Evolutionary conservation across 257 asterid species (phyloP).

Genomic region (Eucommia ulmoides): DNA sequence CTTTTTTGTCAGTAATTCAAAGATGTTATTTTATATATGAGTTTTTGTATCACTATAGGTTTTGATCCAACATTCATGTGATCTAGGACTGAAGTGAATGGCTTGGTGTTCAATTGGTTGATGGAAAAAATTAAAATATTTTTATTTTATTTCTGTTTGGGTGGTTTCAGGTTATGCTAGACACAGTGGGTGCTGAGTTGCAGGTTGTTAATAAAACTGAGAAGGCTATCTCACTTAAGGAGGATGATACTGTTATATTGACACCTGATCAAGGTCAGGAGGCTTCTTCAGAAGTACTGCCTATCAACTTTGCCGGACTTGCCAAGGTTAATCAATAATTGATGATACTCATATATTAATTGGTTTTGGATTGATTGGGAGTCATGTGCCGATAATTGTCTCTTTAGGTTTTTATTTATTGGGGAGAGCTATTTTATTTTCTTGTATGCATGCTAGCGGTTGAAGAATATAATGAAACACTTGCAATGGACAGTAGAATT

Average conservation of each 20-base stretch:
- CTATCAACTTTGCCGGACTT: slow-evolving; percentile 58
- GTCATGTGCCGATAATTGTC: too few species aligned
- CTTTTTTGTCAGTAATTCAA: not conserved
- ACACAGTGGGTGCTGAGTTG: slow-evolving; percentile 69
- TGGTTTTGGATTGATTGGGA: too few species aligned
- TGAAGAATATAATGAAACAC: too few species aligned
- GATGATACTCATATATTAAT: too few species aligned
- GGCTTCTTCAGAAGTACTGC: slow-evolving; percentile 51
- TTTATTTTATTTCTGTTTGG: not conserved
- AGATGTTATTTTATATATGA: too few species aligned
- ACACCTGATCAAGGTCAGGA: slow-evolving; percentile 67
- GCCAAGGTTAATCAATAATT: slow-evolving; percentile 58
- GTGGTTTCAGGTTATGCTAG: slow-evolving; percentile 60
- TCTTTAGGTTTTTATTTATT: too few species aligned
- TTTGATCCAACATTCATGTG: not conserved
- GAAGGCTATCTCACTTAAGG: slow-evolving; percentile 49
- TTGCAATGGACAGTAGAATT: too few species aligned
- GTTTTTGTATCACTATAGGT: not conserved
- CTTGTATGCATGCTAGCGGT: too few species aligned
- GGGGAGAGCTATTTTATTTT: too few species aligned
- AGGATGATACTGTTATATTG: slow-evolving; percentile 46
- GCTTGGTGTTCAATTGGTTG: too few species aligned
- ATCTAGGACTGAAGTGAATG: not conserved
- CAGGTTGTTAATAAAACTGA: slow-evolving; percentile 60
- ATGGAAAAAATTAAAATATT: not conserved